Evolutionary conservation across 495 filamentous ascomycete genomes (phyloP).

Genomic region (Lophium mytilinum): DNA sequence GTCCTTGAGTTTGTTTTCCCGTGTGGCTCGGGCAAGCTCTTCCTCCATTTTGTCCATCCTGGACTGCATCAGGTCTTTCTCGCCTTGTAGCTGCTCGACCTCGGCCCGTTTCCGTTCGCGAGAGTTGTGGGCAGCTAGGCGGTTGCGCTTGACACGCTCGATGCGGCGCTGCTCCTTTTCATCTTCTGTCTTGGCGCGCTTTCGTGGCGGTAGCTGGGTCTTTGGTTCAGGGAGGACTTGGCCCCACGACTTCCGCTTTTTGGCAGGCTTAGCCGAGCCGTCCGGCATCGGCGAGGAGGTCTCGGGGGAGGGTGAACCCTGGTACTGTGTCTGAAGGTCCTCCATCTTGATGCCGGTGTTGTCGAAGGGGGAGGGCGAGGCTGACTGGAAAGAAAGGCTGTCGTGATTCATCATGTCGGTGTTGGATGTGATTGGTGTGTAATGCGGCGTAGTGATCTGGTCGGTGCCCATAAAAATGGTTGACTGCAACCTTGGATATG

Average conservation of each 20-base stretch:
- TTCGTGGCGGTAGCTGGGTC: conserved; percentile 91
- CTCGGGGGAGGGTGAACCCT: neutral
- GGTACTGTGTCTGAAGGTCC: conserved; percentile 10
- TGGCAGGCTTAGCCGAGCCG: conserved; percentile 50
- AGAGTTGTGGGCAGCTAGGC: conserved; percentile 90
- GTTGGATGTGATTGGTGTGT: neutral
- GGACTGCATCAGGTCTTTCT: conserved; percentile 59
- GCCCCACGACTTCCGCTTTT: conserved; percentile 99
- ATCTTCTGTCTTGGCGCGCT: conserved; percentile 94
- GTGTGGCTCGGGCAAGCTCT: conserved; percentile 42
- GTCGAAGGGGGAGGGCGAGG: conserved; percentile 4
- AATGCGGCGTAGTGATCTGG: neutral
- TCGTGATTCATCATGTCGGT: conserved; percentile 6
- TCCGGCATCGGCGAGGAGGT: neutral
- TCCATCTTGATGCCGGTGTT: conserved; percentile 23
- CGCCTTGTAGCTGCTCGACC: conserved; percentile 77
- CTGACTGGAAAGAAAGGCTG: conserved; percentile 1
- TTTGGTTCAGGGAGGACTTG: conserved; percentile 94
- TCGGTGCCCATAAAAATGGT: conserved; percentile 7
- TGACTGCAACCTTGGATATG: conserved; percentile 1
- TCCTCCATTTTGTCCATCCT: conserved; percentile 55
- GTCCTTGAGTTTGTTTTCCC: conserved; percentile 42
- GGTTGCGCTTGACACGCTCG: conserved; percentile 93
- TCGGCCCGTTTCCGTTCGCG: conserved; percentile 91
- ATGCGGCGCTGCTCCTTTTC: conserved; percentile 98